Evolutionary conservation across 352 stramenopile species (phyloP).

Genomic region (Globisporangium canariense): DNA sequence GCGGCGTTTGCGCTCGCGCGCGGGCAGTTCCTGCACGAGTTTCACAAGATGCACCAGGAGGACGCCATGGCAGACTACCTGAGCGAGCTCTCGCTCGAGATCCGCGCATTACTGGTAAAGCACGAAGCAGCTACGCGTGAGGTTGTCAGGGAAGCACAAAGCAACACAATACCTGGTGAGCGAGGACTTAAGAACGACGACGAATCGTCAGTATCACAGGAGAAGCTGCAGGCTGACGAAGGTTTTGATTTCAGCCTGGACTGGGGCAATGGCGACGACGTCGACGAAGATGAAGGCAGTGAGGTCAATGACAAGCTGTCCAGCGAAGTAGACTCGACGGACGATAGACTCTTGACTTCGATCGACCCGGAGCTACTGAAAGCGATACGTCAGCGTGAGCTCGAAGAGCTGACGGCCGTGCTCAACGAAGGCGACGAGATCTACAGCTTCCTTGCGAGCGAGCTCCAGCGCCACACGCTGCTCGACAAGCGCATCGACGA

Average conservation of each 20-base stretch:
- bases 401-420: constrained; percentile 21
- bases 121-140: background rate
- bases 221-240: background rate
- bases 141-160: background rate
- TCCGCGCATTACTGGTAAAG: background rate
- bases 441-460: constrained; percentile 45
- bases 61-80: constrained; percentile 57
- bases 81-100: constrained; percentile 18
- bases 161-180: background rate
- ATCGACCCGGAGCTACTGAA: constrained; percentile 17
- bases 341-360: background rate
- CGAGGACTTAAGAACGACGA: background rate
- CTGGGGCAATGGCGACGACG: constrained; percentile 17
- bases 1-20: constrained; percentile 39
- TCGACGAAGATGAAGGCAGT: background rate
- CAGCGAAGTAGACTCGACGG: background rate
- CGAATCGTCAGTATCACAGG: background rate
- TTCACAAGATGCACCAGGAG: constrained; percentile 54
- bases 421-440: constrained; percentile 65
- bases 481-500: constrained; percentile 30
- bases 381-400: constrained; percentile 13
- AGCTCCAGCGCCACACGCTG: constrained; percentile 35
- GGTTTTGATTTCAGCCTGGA: constrained; percentile 17
- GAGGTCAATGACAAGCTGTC: background rate
- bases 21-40: constrained; percentile 48